Evolutionary conservation across 306 rosid genomes (phyloP), one percentile per base, ranked within the genome.

Genomic region (Canavalia ensiformis): DNA sequence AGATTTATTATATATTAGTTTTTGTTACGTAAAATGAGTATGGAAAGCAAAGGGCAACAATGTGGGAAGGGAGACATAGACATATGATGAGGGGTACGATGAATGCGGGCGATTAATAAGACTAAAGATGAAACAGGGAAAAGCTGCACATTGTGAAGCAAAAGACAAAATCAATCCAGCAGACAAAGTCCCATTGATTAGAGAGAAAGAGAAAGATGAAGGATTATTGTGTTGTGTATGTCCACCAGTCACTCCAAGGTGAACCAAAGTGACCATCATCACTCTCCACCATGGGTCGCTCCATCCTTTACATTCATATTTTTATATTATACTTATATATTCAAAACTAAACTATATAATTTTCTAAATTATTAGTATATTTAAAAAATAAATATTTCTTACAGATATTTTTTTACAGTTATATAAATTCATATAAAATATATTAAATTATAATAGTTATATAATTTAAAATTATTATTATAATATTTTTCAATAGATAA

Each of bases 21-120:
- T 50, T 70, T 33, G 8, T 72, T 54, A 9, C 13, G 10, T 44
- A 8, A 42, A 8, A n/a, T 33, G 13, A 46, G 25, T 37, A 5
- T 25, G 42, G 25, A 35, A 33, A 34, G 37, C 4, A 30, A 47
- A 34, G 49, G 34, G n/a, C 50, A 70, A 62, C 31, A 72, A 62
- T 71, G 59, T 1, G 54, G 12, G 7, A 12, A 30, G 90, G 66
- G 81, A 79, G 91, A 91, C 86, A 87, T 30, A 34, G 91, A 88
- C 92, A 76, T 84, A 87, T 88, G 86, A 90, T 46, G 76, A 81
- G 86, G 68, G 75, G 94, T 88, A 91, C 94, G 88, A 85, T 74
- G 88, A 88, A 91, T 88, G 94, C 91, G 97, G 97, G 98, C 88
- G 89, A 88, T 83, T 55, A 88, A 81, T 69, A 74, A 74, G 82